phyloP scores from a whole-genome alignment of 2,329 filamentous ascomycete genomes.

The Mycosphaerella sp. region DNA sequence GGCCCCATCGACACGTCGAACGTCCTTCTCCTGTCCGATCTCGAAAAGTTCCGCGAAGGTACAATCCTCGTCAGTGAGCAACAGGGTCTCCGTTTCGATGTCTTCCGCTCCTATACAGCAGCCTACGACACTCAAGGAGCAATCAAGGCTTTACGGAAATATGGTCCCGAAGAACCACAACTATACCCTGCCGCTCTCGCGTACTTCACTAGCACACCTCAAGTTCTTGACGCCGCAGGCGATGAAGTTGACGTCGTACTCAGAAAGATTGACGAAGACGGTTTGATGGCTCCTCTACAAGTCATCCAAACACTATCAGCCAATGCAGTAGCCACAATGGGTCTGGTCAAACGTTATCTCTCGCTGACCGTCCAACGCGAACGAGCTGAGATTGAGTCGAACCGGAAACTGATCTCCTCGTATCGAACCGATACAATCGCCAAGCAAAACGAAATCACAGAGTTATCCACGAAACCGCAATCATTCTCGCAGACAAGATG shows the following conservation, averaged over 20 bases:
- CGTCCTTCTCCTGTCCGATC: slow-evolving; percentile 82
- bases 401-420: slow-evolving; percentile 72
- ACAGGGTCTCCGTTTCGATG: slow-evolving; percentile 84
- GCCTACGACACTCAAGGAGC: slow-evolving; percentile 87
- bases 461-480: slow-evolving; percentile 70
- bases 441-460: slow-evolving; percentile 70
- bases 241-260: slow-evolving; percentile 70
- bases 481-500: slow-evolving; percentile 90
- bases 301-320: slow-evolving; percentile 85
- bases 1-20: slow-evolving; percentile 91
- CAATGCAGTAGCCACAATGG: slow-evolving; percentile 87
- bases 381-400: slow-evolving; percentile 72
- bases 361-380: slow-evolving; percentile 83
- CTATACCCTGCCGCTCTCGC: slow-evolving; percentile 87
- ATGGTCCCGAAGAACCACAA: slow-evolving; percentile 83
- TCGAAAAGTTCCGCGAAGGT: slow-evolving; percentile 83
- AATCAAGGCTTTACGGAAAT: slow-evolving; percentile 82
- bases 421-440: slow-evolving; percentile 77
- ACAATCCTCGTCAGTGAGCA: slow-evolving; percentile 91
- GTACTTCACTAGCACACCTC: slow-evolving; percentile 82
- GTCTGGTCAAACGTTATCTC: slow-evolving; percentile 91
- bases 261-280: slow-evolving; percentile 78
- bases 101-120: slow-evolving; percentile 91
- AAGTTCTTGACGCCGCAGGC: slow-evolving; percentile 77
- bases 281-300: slow-evolving; percentile 90